Evolutionary conservation across 306 rosid genomes (phyloP).

Genomic region (Neltuma alba): DNA sequence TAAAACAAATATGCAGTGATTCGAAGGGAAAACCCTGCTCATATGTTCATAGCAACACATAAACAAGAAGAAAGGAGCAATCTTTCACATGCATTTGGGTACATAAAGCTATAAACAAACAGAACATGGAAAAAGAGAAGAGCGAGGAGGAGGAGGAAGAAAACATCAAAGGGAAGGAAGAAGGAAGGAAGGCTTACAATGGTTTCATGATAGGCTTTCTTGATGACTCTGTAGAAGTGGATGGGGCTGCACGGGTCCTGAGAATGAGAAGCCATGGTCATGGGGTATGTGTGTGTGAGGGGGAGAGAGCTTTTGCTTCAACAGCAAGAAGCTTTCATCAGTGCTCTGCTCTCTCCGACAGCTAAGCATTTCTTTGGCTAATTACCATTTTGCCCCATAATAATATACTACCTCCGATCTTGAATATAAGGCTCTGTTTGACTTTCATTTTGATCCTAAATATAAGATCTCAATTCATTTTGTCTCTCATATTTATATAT

Average conservation of each 20-base stretch:
- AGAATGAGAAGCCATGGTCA: not conserved
- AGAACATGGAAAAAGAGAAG: not conserved
- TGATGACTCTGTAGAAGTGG: not conserved
- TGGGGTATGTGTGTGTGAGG: too few relatives aligned
- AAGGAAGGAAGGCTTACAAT: not conserved
- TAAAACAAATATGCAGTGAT: not conserved
- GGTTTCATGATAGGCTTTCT: not conserved
- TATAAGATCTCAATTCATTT: too few relatives aligned
- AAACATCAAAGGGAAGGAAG: too few relatives aligned
- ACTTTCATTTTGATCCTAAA: too few relatives aligned
- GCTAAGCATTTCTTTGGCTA: too few relatives aligned
- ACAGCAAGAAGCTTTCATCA: not conserved
- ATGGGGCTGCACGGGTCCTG: not conserved
- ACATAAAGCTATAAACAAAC: not conserved
- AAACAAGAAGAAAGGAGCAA: not conserved
- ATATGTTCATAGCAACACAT: not conserved
- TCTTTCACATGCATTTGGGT: not conserved
- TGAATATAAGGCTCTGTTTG: too few relatives aligned
- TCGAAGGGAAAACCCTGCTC: not conserved
- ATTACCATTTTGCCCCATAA: too few relatives aligned
- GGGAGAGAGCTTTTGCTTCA: not conserved
- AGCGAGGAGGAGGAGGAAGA: not conserved
- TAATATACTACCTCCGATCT: too few relatives aligned
- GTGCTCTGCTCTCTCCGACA: too few relatives aligned
- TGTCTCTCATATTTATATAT: too few relatives aligned